A percentile compares a stretch with the other conserved stretches of the same genome.
phyloP scores from a whole-genome alignment of 129 eudicot genomes.

The Centaurea solstitialis region DNA sequence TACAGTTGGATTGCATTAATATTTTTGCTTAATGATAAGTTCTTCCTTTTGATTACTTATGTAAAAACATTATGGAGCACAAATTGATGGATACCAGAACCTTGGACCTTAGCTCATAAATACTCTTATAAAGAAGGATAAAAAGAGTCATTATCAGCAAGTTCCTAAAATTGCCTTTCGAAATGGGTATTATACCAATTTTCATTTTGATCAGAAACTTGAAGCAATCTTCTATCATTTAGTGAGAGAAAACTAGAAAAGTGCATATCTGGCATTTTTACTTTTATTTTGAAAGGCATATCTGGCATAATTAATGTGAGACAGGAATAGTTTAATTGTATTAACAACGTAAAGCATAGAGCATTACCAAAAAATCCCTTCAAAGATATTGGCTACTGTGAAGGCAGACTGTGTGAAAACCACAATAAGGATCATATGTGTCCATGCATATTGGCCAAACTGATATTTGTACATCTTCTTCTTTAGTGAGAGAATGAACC shows the following conservation, averaged over 20 bases:
- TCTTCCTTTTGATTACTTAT: not conserved
- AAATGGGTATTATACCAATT: not conserved
- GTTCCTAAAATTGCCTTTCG: not conserved
- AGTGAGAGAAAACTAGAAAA: not conserved
- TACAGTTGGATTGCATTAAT: constrained; percentile 14
- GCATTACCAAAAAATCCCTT: constrained; percentile 90
- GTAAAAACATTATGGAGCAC: not conserved
- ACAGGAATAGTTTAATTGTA: not conserved
- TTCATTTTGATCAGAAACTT: not conserved
- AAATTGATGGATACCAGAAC: not conserved
- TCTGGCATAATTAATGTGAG: not conserved
- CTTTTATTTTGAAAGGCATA: too few relatives aligned
- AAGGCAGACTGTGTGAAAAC: constrained; percentile 93
- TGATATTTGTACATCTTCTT: constrained; percentile 99
- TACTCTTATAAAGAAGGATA: not conserved
- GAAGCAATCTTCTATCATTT: not conserved
- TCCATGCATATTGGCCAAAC: constrained; percentile 99
- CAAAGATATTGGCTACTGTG: constrained; percentile 96
- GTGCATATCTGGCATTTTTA: constrained; percentile 2
- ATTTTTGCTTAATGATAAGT: constrained; percentile 15
- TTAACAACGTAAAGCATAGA: not conserved
- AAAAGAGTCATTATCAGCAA: not conserved
- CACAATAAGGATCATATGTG: constrained; percentile 96
- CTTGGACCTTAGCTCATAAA: not conserved
- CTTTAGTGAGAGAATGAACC: constrained; percentile 95